A percentile compares a stretch with the other conserved stretches of the same genome.
Evolutionary conservation across 768 basidiomycete genomes (phyloP).

Genomic region (Pleurotus djamor): DNA sequence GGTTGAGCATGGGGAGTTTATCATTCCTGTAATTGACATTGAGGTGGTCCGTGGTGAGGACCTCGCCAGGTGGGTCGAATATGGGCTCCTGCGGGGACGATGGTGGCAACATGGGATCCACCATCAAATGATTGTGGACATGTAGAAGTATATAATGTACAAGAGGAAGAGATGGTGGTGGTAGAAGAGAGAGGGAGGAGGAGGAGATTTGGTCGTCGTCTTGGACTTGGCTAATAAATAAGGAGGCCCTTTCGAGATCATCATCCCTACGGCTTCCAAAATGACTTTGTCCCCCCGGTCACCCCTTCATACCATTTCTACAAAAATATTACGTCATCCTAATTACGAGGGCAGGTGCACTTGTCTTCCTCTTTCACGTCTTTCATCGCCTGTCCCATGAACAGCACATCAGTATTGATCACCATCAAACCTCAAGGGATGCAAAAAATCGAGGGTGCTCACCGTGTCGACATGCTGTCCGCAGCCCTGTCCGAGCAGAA

Average conservation of each 20-base stretch:
- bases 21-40: conserved; percentile 29
- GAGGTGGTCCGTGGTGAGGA: conserved; percentile 48
- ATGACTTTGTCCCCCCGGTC: conserved; percentile 22
- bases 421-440: conserved; percentile 1
- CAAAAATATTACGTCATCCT: not conserved
- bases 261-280: conserved; percentile 23
- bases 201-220: conserved; percentile 1
- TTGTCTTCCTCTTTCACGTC: conserved; percentile 44
- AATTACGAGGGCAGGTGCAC: conserved; percentile 33
- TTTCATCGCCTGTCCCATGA: conserved; percentile 39
- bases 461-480: conserved; percentile 65
- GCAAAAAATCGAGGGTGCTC: conserved; percentile 25
- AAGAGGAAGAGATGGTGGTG: conserved; percentile 17
- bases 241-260: conserved; percentile 29
- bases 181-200: conserved; percentile 9
- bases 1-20: conserved; percentile 66
- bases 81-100: conserved; percentile 15
- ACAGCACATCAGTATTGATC: conserved; percentile 7
- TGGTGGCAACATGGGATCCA: conserved; percentile 13
- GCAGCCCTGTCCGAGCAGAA: conserved; percentile 51
- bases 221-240: conserved; percentile 8
- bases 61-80: conserved; percentile 39
- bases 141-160: conserved; percentile 14
- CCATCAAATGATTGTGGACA: conserved; percentile 22
- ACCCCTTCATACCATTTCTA: conserved; percentile 13